These are phyloP conservation scores for Boletus semigastroideus DNA, from an alignment of 1,284 basidiomycete species.

Conservation along the genomic window DNA sequence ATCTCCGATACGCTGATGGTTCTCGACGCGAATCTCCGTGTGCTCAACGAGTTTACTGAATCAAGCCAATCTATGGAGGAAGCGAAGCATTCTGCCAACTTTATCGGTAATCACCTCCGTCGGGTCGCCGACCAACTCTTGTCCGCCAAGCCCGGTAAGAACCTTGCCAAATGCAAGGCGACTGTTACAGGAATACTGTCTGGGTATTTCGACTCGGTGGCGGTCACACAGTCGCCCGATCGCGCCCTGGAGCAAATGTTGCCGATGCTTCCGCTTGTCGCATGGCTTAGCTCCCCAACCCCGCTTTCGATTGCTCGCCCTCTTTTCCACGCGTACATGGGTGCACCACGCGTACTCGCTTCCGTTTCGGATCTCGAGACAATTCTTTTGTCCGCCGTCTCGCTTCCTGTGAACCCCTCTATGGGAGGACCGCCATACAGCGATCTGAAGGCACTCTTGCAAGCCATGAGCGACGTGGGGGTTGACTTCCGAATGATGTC, in stretches of 20 bases:
- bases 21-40: constrained; percentile 41
- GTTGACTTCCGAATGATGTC: constrained; percentile 24
- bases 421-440: constrained; percentile 5
- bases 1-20: constrained; percentile 34
- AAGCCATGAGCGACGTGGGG: constrained; percentile 16
- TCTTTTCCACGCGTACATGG: constrained; percentile 32
- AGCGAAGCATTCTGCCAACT: constrained; percentile 19
- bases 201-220: constrained; percentile 18
- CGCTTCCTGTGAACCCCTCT: constrained; percentile 16
- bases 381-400: constrained; percentile 27
- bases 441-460: constrained; percentile 25
- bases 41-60: constrained; percentile 31
- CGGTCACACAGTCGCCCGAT: constrained; percentile 1
- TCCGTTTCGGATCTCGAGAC: constrained; percentile 30
- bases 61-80: constrained; percentile 13
- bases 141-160: constrained; percentile 16
- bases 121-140: constrained; percentile 13
- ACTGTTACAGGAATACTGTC: constrained; percentile 15
- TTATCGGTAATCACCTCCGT: constrained; percentile 18
- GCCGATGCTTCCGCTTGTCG: constrained; percentile 13
- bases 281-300: constrained; percentile 15
- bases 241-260: constrained; percentile 13
- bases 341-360: constrained; percentile 23
- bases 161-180: constrained; percentile 18
- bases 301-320: constrained; percentile 16